phyloP scores from a whole-genome alignment of 2,329 filamentous ascomycete species.

The Monosporascus sp. region DNA sequence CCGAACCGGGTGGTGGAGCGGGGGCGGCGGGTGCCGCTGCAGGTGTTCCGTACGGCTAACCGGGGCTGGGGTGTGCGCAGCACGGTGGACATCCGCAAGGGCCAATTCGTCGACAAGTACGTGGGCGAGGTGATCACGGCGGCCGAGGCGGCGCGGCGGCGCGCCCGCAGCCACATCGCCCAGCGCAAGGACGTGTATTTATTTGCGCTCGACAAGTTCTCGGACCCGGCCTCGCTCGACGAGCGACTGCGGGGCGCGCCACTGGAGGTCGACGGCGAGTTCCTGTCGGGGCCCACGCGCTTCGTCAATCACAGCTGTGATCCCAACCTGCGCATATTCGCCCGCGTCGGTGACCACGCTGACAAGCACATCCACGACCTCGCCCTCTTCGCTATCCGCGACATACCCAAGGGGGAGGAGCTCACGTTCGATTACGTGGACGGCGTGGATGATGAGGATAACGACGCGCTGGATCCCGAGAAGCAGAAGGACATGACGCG shows the following conservation, averaged over 20 bases:
- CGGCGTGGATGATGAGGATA: slow-evolving; percentile 46
- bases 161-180: slow-evolving; percentile 47
- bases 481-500: slow-evolving; percentile 48
- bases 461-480: slow-evolving; percentile 44
- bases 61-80: slow-evolving; percentile 75
- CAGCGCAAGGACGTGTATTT: slow-evolving; percentile 72
- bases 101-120: slow-evolving; percentile 77
- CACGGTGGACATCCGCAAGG: slow-evolving; percentile 56
- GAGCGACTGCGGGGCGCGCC: slow-evolving; percentile 49
- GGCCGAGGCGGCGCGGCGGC: slow-evolving; percentile 59
- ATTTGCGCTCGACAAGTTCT: slow-evolving; percentile 78
- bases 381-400: slow-evolving; percentile 65
- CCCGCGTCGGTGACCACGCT: slow-evolving; percentile 69
- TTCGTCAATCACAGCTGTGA: slow-evolving; percentile 83
- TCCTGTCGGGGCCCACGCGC: slow-evolving; percentile 69
- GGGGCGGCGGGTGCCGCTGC: slow-evolving; percentile 63
- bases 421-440: slow-evolving; percentile 78
- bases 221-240: slow-evolving; percentile 49
- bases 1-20: slow-evolving; percentile 73
- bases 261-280: slow-evolving; percentile 65
- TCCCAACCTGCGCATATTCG: slow-evolving; percentile 74
- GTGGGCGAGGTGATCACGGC: slow-evolving; percentile 65
- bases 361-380: slow-evolving; percentile 71
- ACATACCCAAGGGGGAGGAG: slow-evolving; percentile 62
- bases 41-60: slow-evolving; percentile 68